A percentile compares a stretch with the other conserved stretches of the same genome.
Conservation (phyloP, 2,329 filamentous ascomycete species). For the Tolypocladium sp. region DNA sequence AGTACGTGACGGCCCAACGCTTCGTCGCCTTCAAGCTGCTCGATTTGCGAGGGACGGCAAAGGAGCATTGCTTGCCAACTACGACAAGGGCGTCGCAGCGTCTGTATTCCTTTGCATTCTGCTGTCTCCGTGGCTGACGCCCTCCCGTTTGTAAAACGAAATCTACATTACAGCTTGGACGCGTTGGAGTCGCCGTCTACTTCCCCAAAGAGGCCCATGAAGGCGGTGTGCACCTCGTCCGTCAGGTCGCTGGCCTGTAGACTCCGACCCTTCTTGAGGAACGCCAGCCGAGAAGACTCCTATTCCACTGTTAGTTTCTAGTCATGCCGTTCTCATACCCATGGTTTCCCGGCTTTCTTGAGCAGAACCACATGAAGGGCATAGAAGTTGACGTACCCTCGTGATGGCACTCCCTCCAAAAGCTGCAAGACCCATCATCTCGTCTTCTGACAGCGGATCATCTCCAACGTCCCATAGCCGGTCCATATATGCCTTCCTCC, state of each 20-base stretch:
- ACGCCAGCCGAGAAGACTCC: conserved; percentile 82
- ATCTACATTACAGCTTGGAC: conserved; percentile 23
- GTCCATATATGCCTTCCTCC: conserved; percentile 80
- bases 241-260: conserved; percentile 91
- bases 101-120: too few relatives aligned
- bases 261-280: conserved; percentile 74
- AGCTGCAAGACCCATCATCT: conserved; percentile 67
- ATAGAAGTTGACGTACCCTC: conserved; percentile 43
- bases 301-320: conserved; percentile 13
- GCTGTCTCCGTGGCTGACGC: too few relatives aligned
- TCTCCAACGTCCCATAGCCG: conserved; percentile 59
- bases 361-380: background rate
- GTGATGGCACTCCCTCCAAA: conserved; percentile 85
- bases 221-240: conserved; percentile 77
- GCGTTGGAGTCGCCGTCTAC: conserved; percentile 33
- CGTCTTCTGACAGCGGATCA: conserved; percentile 37
- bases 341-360: background rate
- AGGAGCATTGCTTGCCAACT: too few relatives aligned
- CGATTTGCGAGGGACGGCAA: too few relatives aligned
- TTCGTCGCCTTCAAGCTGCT: too few relatives aligned
- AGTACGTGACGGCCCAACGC: too few relatives aligned
- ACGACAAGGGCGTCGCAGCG: too few relatives aligned
- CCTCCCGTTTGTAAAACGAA: background rate
- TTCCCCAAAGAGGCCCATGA: conserved; percentile 72
- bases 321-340: background rate